These are phyloP conservation scores for Colletotrichum tanaceti DNA, from an alignment of 2,329 filamentous ascomycete genomes.

Conservation along the genomic window DNA sequence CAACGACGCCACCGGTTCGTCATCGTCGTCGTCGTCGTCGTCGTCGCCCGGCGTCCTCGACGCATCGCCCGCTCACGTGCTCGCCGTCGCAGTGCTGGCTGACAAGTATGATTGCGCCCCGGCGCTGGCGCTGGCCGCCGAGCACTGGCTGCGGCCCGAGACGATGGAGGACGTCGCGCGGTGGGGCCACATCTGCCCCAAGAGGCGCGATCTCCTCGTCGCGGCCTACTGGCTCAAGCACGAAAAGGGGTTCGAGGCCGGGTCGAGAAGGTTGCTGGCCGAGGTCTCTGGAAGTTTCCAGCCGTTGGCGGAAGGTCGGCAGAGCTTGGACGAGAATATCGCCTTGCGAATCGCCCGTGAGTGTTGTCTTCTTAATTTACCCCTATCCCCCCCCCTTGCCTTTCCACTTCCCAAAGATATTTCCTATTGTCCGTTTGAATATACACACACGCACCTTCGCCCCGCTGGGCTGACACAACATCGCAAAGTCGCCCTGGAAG, in stretches of 20 bases:
- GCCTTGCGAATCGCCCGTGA: slow-evolving; percentile 9
- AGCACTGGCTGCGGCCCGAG: slow-evolving; percentile 8
- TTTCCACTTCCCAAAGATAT: background rate
- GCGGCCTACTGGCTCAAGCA: slow-evolving; percentile 24
- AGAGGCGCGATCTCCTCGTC: slow-evolving; percentile 2
- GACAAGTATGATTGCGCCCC: slow-evolving; percentile 28
- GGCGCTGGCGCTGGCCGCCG: background rate
- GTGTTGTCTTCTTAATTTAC: background rate
- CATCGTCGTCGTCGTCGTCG: too few species aligned
- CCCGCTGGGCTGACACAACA: background rate
- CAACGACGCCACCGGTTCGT: background rate
- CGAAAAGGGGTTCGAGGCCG: slow-evolving; percentile 8
- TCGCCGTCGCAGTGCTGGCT: background rate
- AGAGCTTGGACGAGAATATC: background rate
- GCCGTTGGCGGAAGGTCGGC: background rate
- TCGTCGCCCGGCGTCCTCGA: background rate
- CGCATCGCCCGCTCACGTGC: background rate
- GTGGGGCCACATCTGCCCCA: background rate
- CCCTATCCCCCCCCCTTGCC: too few species aligned
- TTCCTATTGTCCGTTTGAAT: too few species aligned
- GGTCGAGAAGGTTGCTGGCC: background rate
- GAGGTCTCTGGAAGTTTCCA: background rate
- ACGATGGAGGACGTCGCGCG: background rate
- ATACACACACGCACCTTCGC: too few species aligned
- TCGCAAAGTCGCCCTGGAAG: slow-evolving; percentile 15